Percentiles rank a stretch among this genome's conserved stretches.
These are phyloP conservation scores for Fusarium brevicatenulatum DNA, from an alignment of 2,329 filamentous ascomycete species.

Conservation along the genomic window DNA sequence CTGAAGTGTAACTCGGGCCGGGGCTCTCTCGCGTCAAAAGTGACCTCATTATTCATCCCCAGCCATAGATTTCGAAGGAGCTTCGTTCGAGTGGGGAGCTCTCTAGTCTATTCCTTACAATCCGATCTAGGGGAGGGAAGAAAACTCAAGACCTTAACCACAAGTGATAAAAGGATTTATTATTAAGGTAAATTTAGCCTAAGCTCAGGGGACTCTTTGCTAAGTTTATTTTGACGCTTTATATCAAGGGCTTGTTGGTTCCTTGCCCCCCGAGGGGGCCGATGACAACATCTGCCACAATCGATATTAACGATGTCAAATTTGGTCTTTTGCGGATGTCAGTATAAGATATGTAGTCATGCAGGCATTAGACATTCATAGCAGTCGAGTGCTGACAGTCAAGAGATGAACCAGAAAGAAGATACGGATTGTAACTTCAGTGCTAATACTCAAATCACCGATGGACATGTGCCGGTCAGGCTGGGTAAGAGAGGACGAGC, in stretches of 20 bases:
- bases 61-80: not conserved
- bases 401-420: conserved; percentile 51
- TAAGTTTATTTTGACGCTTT: too few relatives aligned
- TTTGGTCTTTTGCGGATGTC: not conserved
- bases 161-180: too few relatives aligned
- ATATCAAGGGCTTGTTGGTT: too few relatives aligned
- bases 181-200: too few relatives aligned
- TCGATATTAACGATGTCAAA: not conserved
- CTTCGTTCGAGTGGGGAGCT: not conserved
- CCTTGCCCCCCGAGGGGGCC: too few relatives aligned
- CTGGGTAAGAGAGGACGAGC: conserved; percentile 76
- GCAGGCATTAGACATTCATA: not conserved
- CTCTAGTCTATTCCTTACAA: not conserved
- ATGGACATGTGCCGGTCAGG: conserved; percentile 59
- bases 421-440: conserved; percentile 65
- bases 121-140: too few relatives aligned
- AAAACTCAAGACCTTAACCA: too few relatives aligned
- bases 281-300: not conserved
- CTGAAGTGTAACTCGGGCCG: not conserved
- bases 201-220: too few relatives aligned
- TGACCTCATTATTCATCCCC: conserved; percentile 2
- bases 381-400: not conserved
- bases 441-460: conserved; percentile 56
- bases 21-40: not conserved
- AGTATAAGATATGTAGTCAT: not conserved